These are phyloP conservation scores for Ambrosia hybrid DNA, from an alignment of 140 eudicot genomes.

Conservation along the genomic window DNA sequence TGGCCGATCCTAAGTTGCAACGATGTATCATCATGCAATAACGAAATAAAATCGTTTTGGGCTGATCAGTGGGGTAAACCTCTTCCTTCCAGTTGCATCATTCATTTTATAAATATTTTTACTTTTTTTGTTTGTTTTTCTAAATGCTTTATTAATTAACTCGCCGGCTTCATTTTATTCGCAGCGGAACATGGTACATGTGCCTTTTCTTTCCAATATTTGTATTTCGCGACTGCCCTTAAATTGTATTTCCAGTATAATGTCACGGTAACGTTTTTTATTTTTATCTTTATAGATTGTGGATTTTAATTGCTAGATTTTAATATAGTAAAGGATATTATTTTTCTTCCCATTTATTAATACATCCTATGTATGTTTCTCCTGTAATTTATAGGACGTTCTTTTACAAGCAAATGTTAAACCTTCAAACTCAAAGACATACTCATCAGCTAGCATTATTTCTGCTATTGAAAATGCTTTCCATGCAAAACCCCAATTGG, in stretches of 20 bases:
- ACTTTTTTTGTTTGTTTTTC: neutral
- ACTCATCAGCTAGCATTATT: constrained; percentile 72
- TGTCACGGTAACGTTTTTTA: constrained; percentile 65
- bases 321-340: constrained; percentile 1
- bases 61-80: constrained; percentile 97
- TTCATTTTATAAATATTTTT: no score
- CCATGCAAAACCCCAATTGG: constrained; percentile 67
- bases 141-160: neutral
- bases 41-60: constrained; percentile 71
- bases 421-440: constrained; percentile 76
- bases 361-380: neutral
- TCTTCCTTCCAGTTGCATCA: no score
- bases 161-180: constrained; percentile 12
- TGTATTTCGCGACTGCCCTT: constrained; percentile 61
- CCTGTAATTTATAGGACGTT: constrained; percentile 50
- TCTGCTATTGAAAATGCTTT: constrained; percentile 86
- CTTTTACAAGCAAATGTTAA: constrained; percentile 59
- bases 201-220: constrained; percentile 43
- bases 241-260: constrained; percentile 73
- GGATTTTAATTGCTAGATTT: constrained; percentile 13
- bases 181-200: constrained; percentile 94
- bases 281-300: neutral
- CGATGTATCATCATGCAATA: constrained; percentile 57
- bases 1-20: constrained; percentile 92
- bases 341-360: neutral